These are phyloP conservation scores for Neurospora discreta DNA, from an alignment of 495 filamentous ascomycete genomes.

Conservation along the genomic window DNA sequence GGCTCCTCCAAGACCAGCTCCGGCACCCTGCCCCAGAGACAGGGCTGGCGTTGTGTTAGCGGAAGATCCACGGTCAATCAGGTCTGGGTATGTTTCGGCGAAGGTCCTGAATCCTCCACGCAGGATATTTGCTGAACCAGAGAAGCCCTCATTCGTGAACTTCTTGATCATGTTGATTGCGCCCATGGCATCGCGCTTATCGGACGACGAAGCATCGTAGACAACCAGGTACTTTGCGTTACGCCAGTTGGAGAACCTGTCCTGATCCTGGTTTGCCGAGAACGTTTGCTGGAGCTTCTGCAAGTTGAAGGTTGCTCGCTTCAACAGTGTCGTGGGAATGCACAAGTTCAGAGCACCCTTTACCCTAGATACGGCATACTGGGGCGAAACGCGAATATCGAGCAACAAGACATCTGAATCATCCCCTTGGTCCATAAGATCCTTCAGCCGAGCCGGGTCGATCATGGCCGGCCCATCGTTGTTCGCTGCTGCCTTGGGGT, in stretches of 20 bases:
- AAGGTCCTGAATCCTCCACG: conserved; percentile 48
- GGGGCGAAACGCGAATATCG: conserved; percentile 81
- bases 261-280: conserved; percentile 58
- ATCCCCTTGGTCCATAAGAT: conserved; percentile 47
- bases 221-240: conserved; percentile 66
- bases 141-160: conserved; percentile 76
- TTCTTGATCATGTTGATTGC: conserved; percentile 84
- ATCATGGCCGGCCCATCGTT: conserved; percentile 44
- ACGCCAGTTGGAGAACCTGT: conserved; percentile 67
- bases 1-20: conserved; percentile 28
- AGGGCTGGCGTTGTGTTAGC: conserved; percentile 18
- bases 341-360: conserved; percentile 78
- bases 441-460: conserved; percentile 50
- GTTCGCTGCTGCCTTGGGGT: conserved; percentile 21
- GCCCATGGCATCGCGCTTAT: conserved; percentile 64
- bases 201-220: conserved; percentile 69
- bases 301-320: conserved; percentile 84
- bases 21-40: conserved; percentile 22
- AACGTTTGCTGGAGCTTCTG: conserved; percentile 83
- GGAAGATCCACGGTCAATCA: conserved; percentile 34
- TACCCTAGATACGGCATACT: conserved; percentile 66
- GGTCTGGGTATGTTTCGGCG: conserved; percentile 31
- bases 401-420: conserved; percentile 56
- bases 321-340: conserved; percentile 88
- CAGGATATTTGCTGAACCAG: conserved; percentile 60